These are phyloP conservation scores for Penicillium crustosum DNA, from an alignment of 2,329 filamentous ascomycete genomes.

Conservation along the genomic window DNA sequence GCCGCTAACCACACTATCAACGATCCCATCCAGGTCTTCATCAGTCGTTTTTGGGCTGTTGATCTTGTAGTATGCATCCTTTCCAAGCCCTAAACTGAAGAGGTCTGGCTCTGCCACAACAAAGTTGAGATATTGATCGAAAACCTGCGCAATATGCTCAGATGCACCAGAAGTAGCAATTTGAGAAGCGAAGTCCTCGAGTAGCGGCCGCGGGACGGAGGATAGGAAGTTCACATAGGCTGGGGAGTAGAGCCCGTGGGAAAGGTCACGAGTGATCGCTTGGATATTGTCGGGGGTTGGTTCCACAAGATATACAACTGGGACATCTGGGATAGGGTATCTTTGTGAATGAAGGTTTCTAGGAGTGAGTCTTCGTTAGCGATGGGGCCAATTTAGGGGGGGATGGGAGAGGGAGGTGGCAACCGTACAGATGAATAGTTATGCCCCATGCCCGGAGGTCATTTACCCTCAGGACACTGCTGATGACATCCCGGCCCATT, in stretches of 20 bases:
- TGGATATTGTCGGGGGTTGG: slow-evolving; percentile 79
- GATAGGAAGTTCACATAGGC: slow-evolving; percentile 97
- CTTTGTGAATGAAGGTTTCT: slow-evolving; percentile 79
- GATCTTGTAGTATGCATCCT: slow-evolving; percentile 92
- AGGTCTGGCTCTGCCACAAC: slow-evolving; percentile 93
- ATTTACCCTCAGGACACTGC: slow-evolving; percentile 89
- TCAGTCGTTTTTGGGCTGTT: slow-evolving; percentile 92
- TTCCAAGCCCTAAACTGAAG: slow-evolving; percentile 90
- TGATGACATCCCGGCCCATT: slow-evolving; percentile 89
- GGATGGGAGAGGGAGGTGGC: slow-evolving; percentile 18
- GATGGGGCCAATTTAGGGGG: neutral
- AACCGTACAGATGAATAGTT: slow-evolving; percentile 81
- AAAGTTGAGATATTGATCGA: slow-evolving; percentile 96
- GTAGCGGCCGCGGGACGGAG: slow-evolving; percentile 81
- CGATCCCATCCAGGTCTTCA: slow-evolving; percentile 79
- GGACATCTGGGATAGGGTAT: slow-evolving; percentile 92
- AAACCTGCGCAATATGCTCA: slow-evolving; percentile 88
- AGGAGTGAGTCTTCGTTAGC: slow-evolving; percentile 19
- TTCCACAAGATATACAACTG: slow-evolving; percentile 94
- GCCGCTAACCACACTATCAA: slow-evolving; percentile 91
- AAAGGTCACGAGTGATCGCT: slow-evolving; percentile 78
- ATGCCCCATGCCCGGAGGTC: slow-evolving; percentile 93
- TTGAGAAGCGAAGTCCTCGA: slow-evolving; percentile 92
- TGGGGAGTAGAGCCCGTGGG: slow-evolving; percentile 83
- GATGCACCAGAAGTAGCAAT: slow-evolving; percentile 81